Conservation (phyloP, 495 filamentous ascomycete genomes). For the Cladorrhinum samala region DNA sequence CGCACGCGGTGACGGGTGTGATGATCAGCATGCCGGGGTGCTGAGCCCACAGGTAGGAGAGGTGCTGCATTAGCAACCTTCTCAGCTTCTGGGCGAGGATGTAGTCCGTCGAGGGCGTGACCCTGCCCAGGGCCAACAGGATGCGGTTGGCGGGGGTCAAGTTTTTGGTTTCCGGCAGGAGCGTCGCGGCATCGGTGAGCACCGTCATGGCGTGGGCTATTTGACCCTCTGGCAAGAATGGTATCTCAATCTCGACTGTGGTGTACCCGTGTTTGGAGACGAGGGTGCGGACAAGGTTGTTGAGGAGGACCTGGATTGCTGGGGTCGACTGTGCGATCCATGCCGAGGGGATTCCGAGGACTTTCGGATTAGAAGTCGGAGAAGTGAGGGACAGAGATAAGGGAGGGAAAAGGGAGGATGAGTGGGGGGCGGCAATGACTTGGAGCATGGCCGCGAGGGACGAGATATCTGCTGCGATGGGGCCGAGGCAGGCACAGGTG, state of each 20-base stretch:
- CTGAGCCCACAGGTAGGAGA: constrained; percentile 60
- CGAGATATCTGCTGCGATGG: constrained; percentile 64
- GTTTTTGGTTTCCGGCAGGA: constrained; percentile 25
- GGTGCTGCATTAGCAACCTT: constrained; percentile 70
- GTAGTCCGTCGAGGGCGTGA: constrained; percentile 62
- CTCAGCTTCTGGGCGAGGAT: constrained; percentile 72
- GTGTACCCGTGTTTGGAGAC: constrained; percentile 51
- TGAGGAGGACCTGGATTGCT: constrained; percentile 52
- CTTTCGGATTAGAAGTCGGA: constrained; percentile 17
- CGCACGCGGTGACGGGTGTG: constrained; percentile 66
- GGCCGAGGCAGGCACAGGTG: constrained; percentile 61
- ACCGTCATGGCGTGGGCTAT: constrained; percentile 75
- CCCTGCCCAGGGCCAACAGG: constrained; percentile 56
- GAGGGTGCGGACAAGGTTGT: constrained; percentile 53
- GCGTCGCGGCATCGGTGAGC: constrained; percentile 57
- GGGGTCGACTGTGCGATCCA: constrained; percentile 68
- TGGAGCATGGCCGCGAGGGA: constrained; percentile 69
- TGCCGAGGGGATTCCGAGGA: constrained; percentile 61
- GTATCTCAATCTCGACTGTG: constrained; percentile 62
- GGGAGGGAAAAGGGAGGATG: constrained; percentile 46
- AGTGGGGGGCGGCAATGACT: constrained; percentile 65
- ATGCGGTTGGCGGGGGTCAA: constrained; percentile 66
- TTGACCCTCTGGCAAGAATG: constrained; percentile 67
- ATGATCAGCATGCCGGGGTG: constrained; percentile 71
- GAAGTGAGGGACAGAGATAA: constrained; percentile 9